Base-by-base conservation (phyloP, 164 flowering plant species). In the Piper longum region DNA sequence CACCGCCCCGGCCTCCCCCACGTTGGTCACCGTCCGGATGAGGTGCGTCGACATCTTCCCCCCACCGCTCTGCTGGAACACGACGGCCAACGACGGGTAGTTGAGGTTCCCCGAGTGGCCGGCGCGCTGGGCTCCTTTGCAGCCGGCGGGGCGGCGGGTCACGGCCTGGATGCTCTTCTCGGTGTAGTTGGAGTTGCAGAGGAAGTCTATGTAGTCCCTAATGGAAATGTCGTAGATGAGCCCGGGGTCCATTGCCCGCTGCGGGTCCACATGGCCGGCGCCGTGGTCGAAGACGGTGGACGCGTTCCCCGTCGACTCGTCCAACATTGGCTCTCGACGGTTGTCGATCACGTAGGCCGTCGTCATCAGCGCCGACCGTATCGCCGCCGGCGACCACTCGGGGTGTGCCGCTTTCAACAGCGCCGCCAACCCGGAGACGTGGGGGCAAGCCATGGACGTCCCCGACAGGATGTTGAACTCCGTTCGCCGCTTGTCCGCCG, bases 401-500 rank as follows among this genome's bases (percentile, higher is more conserved):
- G 95, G 95, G 63, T 95, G 95, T 0, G 91, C 87, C 4, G 95
- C 99, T 73, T 91, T 95, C 41, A 95, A 45, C 79, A 95, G 56
- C 2, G 99, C 97, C 1, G 88, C 99, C 3, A 95, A 66, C 2
- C 99, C 99, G 0, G 96, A 87, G 4, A 95, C 93, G 68, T 95
- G 99, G 2, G 97, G 99, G 69, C 97, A 91, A 0, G 99, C 91
- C 99, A 95, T 95, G 0, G 97, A 95, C 0, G 99, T 95, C 0
- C 99, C 99, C 0, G 97, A 88, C 4, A 93, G 72, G 0, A 93
- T 93, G 62, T 90, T 93, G 62, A 93, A 93, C 74, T 83, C 91
- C 0, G 91, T 86, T 13, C 70, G 66, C 0, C 97, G 77, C 17
- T 79, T 79, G 59, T 93, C 97, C 0, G 82, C 66, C 0, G 82